phyloP scores from a whole-genome alignment of 1,139 yeast genomes.

The Debaryomycetaceae sp. region DNA sequence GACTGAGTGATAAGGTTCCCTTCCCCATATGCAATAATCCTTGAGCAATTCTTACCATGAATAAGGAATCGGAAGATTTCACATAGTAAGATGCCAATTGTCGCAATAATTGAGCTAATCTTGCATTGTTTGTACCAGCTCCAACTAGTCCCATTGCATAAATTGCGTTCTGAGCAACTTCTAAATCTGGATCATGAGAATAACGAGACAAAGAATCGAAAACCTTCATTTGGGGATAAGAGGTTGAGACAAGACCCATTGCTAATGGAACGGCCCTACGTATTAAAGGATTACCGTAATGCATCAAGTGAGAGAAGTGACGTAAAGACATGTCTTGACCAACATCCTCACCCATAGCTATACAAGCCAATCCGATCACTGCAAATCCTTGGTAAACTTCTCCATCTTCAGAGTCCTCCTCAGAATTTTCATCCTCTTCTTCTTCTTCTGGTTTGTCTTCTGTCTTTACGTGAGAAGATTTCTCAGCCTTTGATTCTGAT shows the following conservation, averaged over 20 bases:
- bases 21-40: constrained; percentile 95
- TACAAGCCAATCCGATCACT: constrained; percentile 88
- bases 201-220: constrained; percentile 94
- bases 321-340: constrained; percentile 98
- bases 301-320: constrained; percentile 97
- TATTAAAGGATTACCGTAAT: constrained; percentile 89
- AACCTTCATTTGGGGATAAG: constrained; percentile 96
- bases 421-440: constrained; percentile 26
- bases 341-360: constrained; percentile 97
- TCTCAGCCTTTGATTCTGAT: constrained; percentile 16
- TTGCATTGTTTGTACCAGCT: constrained; percentile 97
- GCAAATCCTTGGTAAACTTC: constrained; percentile 83
- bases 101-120: constrained; percentile 91
- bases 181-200: constrained; percentile 93
- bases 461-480: constrained; percentile 8
- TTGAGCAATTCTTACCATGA: constrained; percentile 92
- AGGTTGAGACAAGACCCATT: constrained; percentile 90
- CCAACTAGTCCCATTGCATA: constrained; percentile 98
- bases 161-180: constrained; percentile 92
- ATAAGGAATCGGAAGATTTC: constrained; percentile 85
- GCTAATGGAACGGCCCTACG: constrained; percentile 97
- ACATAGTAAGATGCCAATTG: constrained; percentile 92
- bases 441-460: constrained; percentile 23
- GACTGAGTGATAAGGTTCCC: constrained; percentile 86
- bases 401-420: constrained; percentile 46